Base-by-base conservation (phyloP, 78 protist species). In the Cavenderia fasciculata region DNA sequence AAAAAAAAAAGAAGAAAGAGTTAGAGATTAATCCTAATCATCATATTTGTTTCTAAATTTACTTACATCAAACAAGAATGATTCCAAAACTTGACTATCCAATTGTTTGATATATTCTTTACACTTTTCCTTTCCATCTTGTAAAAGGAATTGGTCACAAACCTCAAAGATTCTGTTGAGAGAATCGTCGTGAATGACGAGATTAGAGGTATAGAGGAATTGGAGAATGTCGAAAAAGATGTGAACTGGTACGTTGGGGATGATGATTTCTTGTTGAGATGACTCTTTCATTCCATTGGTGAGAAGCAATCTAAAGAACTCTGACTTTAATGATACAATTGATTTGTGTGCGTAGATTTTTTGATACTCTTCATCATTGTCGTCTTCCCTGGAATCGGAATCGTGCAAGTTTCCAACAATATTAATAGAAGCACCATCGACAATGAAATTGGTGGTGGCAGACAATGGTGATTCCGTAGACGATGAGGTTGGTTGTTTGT, bases 251-350 rank as follows among this genome's bases (percentile, higher is more conserved):
- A 82, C 47, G 33, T 82, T 82, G 29, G 65, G 90, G 41, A 82
- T 82, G 27, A 56, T 21, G 16, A 82, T 82, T 25, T 82, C 90
- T 68, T 82, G 90, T 68, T 82, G 90, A 31, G 62, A 25, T 12
- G 69, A 23, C 59, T 82, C 90, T 68, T 69, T 65, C 90, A 82
- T 82, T 11, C 90, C 90, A 43, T 82, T 82, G 70, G 77, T 82
- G 7, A 82, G 31, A 19, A 82, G 25, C 12, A 68, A 36, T 52
- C 59, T 69, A 69, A 82, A 82, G 49, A 68, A 82, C 12, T 82
- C 78, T 12, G 90, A 82, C 40, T 41, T 40, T 2, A 5, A 10
- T 44, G 73, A 40, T 40, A 82, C 44, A 14, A 31, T 82, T 21
- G 19, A 16, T 82, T 68, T 65, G n/a, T 82, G 90, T 57, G 90